These are phyloP conservation scores for Yamadazyma taylorii DNA, from an alignment of 1,139 yeast genomes.

Conservation along the genomic window DNA sequence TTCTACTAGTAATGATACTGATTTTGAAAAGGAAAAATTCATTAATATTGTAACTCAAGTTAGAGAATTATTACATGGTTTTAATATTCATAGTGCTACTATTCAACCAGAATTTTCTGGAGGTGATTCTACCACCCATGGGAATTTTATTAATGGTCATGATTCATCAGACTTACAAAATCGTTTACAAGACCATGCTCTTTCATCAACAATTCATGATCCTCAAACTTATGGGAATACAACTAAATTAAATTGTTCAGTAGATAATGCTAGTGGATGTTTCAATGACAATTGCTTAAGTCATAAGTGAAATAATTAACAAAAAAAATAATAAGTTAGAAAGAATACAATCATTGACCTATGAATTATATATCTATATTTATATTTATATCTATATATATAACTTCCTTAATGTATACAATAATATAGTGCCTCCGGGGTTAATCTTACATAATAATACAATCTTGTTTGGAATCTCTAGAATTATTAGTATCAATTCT, in stretches of 20 bases:
- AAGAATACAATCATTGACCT: background rate
- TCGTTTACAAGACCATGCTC: background rate
- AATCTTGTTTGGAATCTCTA: slow-evolving; percentile 12
- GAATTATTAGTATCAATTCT: slow-evolving; percentile 5
- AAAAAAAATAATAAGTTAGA: background rate
- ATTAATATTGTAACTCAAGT: slow-evolving; percentile 72
- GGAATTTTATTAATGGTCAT: slow-evolving; percentile 3
- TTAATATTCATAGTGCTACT: slow-evolving; percentile 91
- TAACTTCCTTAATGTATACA: too few species aligned
- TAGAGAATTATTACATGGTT: slow-evolving; percentile 74
- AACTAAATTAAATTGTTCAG: slow-evolving; percentile 29
- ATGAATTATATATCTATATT: slow-evolving; percentile 6
- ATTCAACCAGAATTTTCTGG: slow-evolving; percentile 80
- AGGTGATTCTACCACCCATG: background rate
- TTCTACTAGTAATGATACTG: slow-evolving; percentile 32
- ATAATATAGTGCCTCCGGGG: too few species aligned
- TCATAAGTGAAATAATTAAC: slow-evolving; percentile 2
- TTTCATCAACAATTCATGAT: background rate
- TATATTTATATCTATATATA: too few species aligned
- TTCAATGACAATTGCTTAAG: slow-evolving; percentile 31
- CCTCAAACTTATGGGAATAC: slow-evolving; percentile 30
- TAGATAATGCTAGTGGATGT: slow-evolving; percentile 39
- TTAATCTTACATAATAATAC: slow-evolving; percentile 11
- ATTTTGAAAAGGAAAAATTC: slow-evolving; percentile 48
- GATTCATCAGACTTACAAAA: slow-evolving; percentile 7